Evolutionary conservation across 78 protist genomes (phyloP), one percentile per base, ranked within the genome.

Genomic region (Dictyostelium brefeldianum): DNA sequence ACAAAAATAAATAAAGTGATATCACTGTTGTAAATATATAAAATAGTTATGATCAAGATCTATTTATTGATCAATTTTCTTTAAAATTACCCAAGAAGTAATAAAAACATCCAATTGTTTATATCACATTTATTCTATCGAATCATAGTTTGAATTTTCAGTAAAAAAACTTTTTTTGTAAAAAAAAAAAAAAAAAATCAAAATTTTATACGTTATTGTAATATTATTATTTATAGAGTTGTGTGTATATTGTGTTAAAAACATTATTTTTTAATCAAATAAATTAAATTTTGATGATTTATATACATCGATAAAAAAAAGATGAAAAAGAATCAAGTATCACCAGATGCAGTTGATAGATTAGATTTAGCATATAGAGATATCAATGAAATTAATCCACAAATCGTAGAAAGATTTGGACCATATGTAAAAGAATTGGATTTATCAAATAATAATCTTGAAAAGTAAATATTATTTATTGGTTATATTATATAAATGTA

Each of bases 291-390:
- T 53, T 53, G 14, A 11, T 17, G 18, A 53, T 17, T 5, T 17
- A 53, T 0, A 11, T 53, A 15, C 3, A 53, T 53, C 0, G 18
- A 53, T 17, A n/a, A 7, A 62, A 62, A 62, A 25, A 62, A 25
- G n/a, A 25, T 9, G 9, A 31, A 67, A 67, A 29, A 67, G 31
- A 31, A 31, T 31, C 51, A 70, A 70, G 18, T 17, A n/a, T 36
- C 17, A 7, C 77, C 69, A 81, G 36, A 25, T 46, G 53, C 47
- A 25, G 54, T 54, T 29, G 91, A 84, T 4, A 31, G 91, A 57
- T 74, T 84, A 27, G 91, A 84, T 74, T 78, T 84, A 5, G 91
- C 91, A 14, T 84, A 84, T 59, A 50, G 91, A 50, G 78, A 74
- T n/a, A 84, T 84, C 56, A 46, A 1, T 27, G 91, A 84, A 27